Base-by-base conservation (phyloP, 1,284 basidiomycete genomes). In the Austropuccinia psidii region DNA sequence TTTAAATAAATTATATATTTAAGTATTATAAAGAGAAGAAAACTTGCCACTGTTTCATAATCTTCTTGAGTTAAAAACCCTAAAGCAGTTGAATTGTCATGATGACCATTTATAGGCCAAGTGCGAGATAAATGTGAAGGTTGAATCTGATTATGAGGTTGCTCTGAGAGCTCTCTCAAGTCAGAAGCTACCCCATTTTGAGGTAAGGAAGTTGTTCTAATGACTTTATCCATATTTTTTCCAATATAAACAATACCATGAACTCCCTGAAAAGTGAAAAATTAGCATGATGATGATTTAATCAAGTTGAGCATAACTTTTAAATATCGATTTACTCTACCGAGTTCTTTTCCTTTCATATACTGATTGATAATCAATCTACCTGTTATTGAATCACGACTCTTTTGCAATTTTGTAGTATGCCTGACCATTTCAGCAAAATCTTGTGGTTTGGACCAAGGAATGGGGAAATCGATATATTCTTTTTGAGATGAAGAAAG, bases 171-270 rank as follows among this genome's bases (percentile, higher is more conserved):
- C n/a, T n/a, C n/a, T n/a, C n/a, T n/a, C n/a, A n/a, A n/a, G n/a
- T n/a, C n/a, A n/a, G n/a, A n/a, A n/a, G 33, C 13, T 27, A 9
- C 41, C 29, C 21, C 19, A 17, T 41, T n/a, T n/a, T 47, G 64
- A 50, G 45, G 33, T 27, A 49, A 13, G 5, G 64, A 66, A 39
- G 64, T 66, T n/a, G n/a, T 45, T 52, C 64, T 45, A 24, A 73
- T 65, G 52, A 73, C 50, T 43, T 73, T 73, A 24, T 73, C 70
- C 70, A 73, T 73, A 31, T 73, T 73, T 35, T 73, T 73, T 37
- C 70, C 70, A 37, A 73, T 73, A 29, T 73, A 73, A 49, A 73
- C 70, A 27, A 73, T 73, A 6, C 70, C 70, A 54, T 73, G 70
- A 5, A 73, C 70, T 15, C 70, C 70, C 70, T 73, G 24, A 1